A percentile compares a stretch with the other conserved stretches of the same genome.
phyloP scores from a whole-genome alignment of 2,329 filamentous ascomycete species.

The Rhynchosporium agropyri region DNA sequence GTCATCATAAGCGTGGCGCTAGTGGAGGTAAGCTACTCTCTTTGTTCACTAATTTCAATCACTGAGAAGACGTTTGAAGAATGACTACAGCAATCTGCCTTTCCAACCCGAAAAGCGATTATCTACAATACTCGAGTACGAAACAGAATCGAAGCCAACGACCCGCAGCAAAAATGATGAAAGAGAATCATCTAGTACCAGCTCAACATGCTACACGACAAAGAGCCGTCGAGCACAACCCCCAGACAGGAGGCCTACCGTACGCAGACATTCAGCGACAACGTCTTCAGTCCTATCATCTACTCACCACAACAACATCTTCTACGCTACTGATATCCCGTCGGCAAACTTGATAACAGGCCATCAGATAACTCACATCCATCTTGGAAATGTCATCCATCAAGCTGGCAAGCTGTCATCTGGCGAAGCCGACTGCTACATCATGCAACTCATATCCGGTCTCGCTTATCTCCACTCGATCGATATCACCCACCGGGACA shows the following conservation, averaged over 20 bases:
- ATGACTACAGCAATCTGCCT: background rate
- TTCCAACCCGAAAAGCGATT: slow-evolving; percentile 8
- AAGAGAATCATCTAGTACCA: background rate
- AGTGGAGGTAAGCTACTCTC: background rate
- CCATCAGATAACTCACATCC: background rate
- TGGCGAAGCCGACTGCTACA: slow-evolving; percentile 21
- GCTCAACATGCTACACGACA: background rate
- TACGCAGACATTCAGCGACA: background rate
- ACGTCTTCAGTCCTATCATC: background rate
- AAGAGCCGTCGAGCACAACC: background rate
- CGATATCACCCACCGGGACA: slow-evolving; percentile 17
- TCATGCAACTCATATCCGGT: slow-evolving; percentile 16
- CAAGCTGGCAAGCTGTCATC: background rate
- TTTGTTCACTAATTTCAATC: background rate
- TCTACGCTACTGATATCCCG: slow-evolving; percentile 6
- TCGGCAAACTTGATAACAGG: background rate
- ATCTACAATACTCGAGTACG: background rate
- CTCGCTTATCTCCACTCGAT: slow-evolving; percentile 17
- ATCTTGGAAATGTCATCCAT: slow-evolving; percentile 11
- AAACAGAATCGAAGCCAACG: background rate
- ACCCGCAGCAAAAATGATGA: background rate
- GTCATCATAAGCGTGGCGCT: background rate
- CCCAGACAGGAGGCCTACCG: background rate
- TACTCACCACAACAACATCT: slow-evolving; percentile 13
- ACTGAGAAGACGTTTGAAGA: background rate